Conservation (phyloP, 2,329 filamentous ascomycete genomes). For the Colletotrichum truncatum region DNA sequence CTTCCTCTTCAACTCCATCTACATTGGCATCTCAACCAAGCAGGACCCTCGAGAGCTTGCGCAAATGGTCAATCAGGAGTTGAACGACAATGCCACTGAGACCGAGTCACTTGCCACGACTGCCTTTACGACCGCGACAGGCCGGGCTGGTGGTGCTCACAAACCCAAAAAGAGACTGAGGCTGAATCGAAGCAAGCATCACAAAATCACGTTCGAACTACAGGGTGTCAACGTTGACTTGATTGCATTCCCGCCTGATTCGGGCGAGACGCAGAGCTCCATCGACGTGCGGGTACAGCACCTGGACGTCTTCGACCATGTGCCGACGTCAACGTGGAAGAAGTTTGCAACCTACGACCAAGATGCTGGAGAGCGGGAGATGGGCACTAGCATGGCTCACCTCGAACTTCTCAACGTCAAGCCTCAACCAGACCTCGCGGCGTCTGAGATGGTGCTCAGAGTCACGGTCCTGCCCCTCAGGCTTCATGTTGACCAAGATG, state of each 20-base stretch:
- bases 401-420: constrained; percentile 89
- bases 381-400: constrained; percentile 88
- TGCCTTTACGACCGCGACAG: constrained; percentile 68
- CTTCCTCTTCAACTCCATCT: constrained; percentile 98
- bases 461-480: constrained; percentile 83
- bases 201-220: constrained; percentile 96
- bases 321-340: constrained; percentile 96
- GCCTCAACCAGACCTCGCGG: constrained; percentile 83
- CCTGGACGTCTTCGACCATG: constrained; percentile 91
- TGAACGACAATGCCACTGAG: constrained; percentile 87
- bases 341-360: constrained; percentile 96
- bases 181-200: constrained; percentile 84
- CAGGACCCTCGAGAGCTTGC: constrained; percentile 85
- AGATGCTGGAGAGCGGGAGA: constrained; percentile 86
- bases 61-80: constrained; percentile 84
- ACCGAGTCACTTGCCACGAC: constrained; percentile 89
- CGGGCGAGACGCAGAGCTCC: constrained; percentile 86
- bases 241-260: constrained; percentile 78
- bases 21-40: constrained; percentile 90
- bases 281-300: constrained; percentile 84
- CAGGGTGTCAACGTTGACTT: constrained; percentile 85
- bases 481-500: constrained; percentile 96
- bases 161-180: constrained; percentile 67
- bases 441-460: constrained; percentile 88
- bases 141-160: constrained; percentile 53